A percentile compares a stretch with the other conserved stretches of the same genome.
Conservation (phyloP, 2,329 filamentous ascomycete genomes). For the Stagonosporopsis vannaccii region DNA sequence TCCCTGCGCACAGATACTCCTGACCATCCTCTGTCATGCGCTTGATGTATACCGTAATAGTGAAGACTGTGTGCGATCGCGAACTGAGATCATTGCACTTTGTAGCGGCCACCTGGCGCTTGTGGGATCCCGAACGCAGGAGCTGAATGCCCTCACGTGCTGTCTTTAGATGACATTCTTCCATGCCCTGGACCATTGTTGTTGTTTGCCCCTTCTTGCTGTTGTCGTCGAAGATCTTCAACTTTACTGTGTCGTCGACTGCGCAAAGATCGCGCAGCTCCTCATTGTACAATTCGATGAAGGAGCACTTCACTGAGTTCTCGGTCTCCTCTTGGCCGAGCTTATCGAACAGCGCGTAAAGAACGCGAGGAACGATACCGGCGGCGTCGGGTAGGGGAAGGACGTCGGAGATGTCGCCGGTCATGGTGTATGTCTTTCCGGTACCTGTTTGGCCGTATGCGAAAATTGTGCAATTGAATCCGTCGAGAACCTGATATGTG, state of each 20-base stretch:
- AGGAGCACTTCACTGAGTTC: constrained; percentile 94
- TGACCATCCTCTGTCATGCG: constrained; percentile 82
- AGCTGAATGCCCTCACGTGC: constrained; percentile 87
- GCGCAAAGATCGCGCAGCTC: constrained; percentile 90
- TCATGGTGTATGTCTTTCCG: constrained; percentile 99
- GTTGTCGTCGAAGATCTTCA: constrained; percentile 93
- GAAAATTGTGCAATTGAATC: constrained; percentile 98
- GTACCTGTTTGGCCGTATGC: constrained; percentile 98
- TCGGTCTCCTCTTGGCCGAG: constrained; percentile 80
- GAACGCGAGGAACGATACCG: constrained; percentile 90
- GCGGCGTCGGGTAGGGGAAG: constrained; percentile 89
- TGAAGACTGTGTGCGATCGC: constrained; percentile 96
- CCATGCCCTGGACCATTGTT: constrained; percentile 96
- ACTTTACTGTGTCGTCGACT: constrained; percentile 78
- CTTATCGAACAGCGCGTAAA: constrained; percentile 86
- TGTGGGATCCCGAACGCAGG: constrained; percentile 86
- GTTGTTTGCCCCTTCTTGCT: constrained; percentile 83
- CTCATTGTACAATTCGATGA: constrained; percentile 98
- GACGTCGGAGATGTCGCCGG: constrained; percentile 92
- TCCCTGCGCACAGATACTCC: constrained; percentile 88
- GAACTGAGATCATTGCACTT: constrained; percentile 99
- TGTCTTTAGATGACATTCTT: constrained; percentile 89
- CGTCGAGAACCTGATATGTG: constrained; percentile 76
- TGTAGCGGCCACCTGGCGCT: constrained; percentile 97
- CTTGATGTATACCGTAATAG: constrained; percentile 90